Evolutionary conservation across 768 basidiomycete species (phyloP).

Genomic region (Boletus rubropictus): DNA sequence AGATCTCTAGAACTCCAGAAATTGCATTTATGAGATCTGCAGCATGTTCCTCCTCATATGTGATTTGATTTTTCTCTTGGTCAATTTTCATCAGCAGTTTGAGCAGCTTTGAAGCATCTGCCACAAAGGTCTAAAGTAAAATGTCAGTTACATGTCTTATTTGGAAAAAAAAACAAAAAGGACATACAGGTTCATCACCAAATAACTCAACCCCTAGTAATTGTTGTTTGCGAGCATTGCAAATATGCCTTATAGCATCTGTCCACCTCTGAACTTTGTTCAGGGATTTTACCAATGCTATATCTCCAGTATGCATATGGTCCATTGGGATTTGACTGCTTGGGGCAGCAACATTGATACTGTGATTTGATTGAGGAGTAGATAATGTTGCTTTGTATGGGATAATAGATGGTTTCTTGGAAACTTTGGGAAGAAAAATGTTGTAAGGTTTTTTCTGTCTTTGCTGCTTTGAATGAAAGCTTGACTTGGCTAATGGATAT

Average conservation of each 20-base stretch:
- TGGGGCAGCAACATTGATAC: neutral
- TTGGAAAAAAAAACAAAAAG: neutral
- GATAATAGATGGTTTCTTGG: neutral
- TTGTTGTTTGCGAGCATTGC: neutral
- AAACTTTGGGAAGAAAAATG: too few species aligned
- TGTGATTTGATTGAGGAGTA: neutral
- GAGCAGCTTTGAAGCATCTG: conserved; percentile 13
- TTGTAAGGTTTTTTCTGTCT: neutral
- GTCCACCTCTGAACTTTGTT: conserved; percentile 15
- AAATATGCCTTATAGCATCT: conserved; percentile 3
- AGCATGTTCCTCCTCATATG: conserved; percentile 11
- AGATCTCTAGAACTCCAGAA: neutral
- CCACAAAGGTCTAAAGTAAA: neutral
- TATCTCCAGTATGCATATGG: neutral
- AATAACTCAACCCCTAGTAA: conserved; percentile 10
- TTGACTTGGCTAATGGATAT: neutral
- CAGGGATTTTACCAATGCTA: neutral
- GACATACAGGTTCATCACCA: conserved; percentile 18
- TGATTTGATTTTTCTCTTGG: conserved; percentile 16
- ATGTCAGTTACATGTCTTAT: neutral
- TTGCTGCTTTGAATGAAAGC: neutral
- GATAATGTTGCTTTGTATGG: too few species aligned
- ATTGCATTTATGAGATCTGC: conserved; percentile 11
- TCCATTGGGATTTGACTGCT: neutral
- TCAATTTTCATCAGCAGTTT: conserved; percentile 20